Evolutionary conservation across 306 rosid species (phyloP).

Genomic region (Chamaecrista fasciculata): DNA sequence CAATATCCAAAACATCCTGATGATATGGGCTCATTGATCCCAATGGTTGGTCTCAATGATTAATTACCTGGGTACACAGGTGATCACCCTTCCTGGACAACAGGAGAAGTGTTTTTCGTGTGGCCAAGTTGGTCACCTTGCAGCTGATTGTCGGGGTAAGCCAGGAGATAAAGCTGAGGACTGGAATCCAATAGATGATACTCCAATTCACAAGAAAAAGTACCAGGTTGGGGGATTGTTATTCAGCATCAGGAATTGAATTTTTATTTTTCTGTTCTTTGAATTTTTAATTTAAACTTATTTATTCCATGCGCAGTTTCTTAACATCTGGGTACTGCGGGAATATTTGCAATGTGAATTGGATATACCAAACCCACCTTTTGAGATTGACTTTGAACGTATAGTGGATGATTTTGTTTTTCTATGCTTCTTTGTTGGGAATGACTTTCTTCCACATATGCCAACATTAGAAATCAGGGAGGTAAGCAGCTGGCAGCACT

Average conservation of each 20-base stretch:
- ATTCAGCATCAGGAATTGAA: constrained; percentile 22
- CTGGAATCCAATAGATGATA: constrained; percentile 64
- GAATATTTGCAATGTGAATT: constrained; percentile 83
- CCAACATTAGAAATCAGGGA: constrained; percentile 94
- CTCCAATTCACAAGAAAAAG: constrained; percentile 89
- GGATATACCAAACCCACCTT: constrained; percentile 73
- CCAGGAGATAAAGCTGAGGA: constrained; percentile 49
- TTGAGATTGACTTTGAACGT: constrained; percentile 71
- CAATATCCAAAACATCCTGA: constrained; percentile 18
- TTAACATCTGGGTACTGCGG: constrained; percentile 83
- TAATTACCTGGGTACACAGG: constrained; percentile 48
- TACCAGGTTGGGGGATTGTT: constrained; percentile 70
- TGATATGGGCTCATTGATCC: constrained; percentile 29
- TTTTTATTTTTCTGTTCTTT: constrained; percentile 25
- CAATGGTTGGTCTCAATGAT: constrained; percentile 31
- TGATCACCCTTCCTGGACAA: constrained; percentile 80
- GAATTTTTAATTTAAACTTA: constrained; percentile 24
- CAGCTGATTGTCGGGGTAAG: constrained; percentile 86
- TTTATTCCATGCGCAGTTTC: constrained; percentile 53
- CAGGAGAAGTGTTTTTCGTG: constrained; percentile 84
- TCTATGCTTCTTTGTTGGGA: constrained; percentile 86
- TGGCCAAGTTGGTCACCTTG: constrained; percentile 94
- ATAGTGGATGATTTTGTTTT: constrained; percentile 86
- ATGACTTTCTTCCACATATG: constrained; percentile 97
- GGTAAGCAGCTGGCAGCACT: constrained; percentile 51